Conservation (phyloP, 2,329 filamentous ascomycete genomes). For the Plenodomus lindquistii region DNA sequence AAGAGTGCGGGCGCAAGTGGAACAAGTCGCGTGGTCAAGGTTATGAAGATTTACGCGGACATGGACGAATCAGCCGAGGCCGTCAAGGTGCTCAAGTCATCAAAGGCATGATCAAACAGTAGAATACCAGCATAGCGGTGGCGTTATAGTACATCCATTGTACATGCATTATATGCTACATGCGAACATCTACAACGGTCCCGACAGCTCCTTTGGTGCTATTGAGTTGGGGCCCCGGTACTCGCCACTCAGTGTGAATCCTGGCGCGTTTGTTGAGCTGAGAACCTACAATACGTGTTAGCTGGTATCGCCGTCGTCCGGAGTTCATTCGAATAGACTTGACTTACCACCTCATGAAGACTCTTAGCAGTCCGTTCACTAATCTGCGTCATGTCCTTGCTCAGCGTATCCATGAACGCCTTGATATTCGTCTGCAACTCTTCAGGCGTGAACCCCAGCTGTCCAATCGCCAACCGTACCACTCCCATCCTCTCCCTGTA, state of each 20-base stretch:
- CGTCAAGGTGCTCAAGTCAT: conserved; percentile 57
- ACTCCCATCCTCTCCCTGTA: conserved; percentile 87
- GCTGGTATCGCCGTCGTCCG: conserved; percentile 23
- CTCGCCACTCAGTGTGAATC: conserved; percentile 81
- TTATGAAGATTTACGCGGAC: conserved; percentile 64
- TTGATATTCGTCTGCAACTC: conserved; percentile 84
- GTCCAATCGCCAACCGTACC: conserved; percentile 86
- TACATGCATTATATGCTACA: conserved; percentile 33
- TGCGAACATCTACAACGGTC: conserved; percentile 33
- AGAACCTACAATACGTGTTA: conserved; percentile 63
- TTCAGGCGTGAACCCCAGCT: conserved; percentile 85
- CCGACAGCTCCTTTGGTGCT: conserved; percentile 45
- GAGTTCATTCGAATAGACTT: not conserved
- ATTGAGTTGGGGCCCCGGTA: conserved; percentile 60
- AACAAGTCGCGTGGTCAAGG: conserved; percentile 53
- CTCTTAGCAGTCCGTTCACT: conserved; percentile 70
- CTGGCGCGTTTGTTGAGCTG: conserved; percentile 84
- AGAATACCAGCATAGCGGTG: conserved; percentile 49
- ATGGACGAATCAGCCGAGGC: conserved; percentile 65
- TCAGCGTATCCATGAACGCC: conserved; percentile 73
- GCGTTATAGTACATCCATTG: conserved; percentile 47
- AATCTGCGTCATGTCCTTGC: conserved; percentile 71
- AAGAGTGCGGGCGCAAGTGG: conserved; percentile 47
- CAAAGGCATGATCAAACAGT: conserved; percentile 19
- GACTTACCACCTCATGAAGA: conserved; percentile 68